These are phyloP conservation scores for Adansonia grandidieri DNA, from an alignment of 441 rosid genomes.

Conservation along the genomic window DNA sequence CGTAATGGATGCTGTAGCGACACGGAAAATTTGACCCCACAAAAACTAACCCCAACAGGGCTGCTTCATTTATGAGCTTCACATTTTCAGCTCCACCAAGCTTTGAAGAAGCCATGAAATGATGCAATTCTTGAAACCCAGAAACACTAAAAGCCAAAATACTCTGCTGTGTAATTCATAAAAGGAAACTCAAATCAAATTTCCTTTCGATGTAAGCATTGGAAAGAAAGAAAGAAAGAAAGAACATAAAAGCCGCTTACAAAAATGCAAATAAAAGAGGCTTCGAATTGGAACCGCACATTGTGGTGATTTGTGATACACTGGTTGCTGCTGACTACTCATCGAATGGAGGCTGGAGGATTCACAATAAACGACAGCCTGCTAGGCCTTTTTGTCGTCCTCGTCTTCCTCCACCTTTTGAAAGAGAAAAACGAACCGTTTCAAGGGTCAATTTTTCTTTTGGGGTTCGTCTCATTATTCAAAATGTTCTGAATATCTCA, in stretches of 20 bases:
- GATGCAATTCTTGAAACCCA: background rate
- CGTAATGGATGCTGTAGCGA: too few relatives aligned
- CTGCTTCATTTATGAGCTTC: slow-evolving; percentile 34
- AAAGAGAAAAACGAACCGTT: background rate
- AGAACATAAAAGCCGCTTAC: background rate
- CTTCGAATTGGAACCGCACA: slow-evolving; percentile 15
- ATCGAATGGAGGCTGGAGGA: background rate
- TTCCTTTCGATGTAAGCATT: background rate
- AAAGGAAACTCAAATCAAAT: background rate
- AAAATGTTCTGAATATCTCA: background rate
- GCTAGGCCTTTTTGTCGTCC: background rate
- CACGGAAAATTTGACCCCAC: slow-evolving; percentile 43
- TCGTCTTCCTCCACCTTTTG: background rate
- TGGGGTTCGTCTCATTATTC: background rate
- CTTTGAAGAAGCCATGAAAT: slow-evolving; percentile 65
- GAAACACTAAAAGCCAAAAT: background rate
- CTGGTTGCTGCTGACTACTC: too few relatives aligned
- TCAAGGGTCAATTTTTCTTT: background rate
- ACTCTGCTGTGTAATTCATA: slow-evolving; percentile 3
- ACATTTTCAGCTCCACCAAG: slow-evolving; percentile 64
- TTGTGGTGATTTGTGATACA: background rate
- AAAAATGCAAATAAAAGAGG: background rate
- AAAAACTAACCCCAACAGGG: slow-evolving; percentile 48
- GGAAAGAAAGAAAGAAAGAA: background rate
- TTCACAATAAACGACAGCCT: background rate